Conservation (phyloP, 345 rosid species). For the Eucalyptus dawsonii region DNA sequence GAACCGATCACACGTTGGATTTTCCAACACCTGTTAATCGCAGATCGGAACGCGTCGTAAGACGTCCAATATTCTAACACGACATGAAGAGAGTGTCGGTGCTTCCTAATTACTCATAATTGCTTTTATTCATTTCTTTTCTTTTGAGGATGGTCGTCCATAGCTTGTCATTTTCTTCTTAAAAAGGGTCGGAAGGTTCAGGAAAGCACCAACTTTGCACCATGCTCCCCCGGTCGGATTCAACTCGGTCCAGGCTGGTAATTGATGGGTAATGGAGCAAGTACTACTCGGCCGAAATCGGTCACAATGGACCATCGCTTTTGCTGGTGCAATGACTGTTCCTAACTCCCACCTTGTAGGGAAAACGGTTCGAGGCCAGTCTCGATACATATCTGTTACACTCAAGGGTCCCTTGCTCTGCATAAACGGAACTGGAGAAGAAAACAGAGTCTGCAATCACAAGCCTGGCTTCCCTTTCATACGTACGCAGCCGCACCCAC, state of each 20-base stretch:
- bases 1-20: accelerated
- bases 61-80: accelerated
- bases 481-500: not conserved
- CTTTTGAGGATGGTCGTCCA: not conserved
- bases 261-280: not conserved
- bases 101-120: no score
- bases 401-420: not conserved
- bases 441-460: not conserved
- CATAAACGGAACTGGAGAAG: not conserved
- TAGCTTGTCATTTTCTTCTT: not conserved
- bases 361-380: not conserved
- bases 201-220: not conserved
- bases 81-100: accelerated
- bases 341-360: not conserved
- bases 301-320: not conserved
- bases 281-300: not conserved
- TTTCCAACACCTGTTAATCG: accelerated
- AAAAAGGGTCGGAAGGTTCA: not conserved
- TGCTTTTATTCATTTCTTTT: not conserved
- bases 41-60: accelerated
- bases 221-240: not conserved
- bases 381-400: not conserved
- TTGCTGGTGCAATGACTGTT: not conserved
- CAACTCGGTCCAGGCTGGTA: not conserved
- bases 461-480: not conserved